These are phyloP conservation scores for Mycena polygramma DNA, from an alignment of 768 basidiomycete genomes.

Conservation along the genomic window DNA sequence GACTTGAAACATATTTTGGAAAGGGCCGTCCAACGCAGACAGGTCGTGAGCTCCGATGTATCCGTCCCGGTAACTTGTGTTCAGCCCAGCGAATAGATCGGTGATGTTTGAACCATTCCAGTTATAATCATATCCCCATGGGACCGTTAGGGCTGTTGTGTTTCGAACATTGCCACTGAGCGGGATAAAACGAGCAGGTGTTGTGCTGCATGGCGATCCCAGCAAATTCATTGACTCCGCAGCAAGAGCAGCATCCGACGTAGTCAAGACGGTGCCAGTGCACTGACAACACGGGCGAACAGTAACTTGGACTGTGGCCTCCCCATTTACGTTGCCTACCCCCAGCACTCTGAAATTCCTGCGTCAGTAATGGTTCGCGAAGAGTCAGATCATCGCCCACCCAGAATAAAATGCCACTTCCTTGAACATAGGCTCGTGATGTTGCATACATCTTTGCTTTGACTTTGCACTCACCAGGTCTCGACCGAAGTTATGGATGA, in stretches of 20 bases:
- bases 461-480: constrained; percentile 12
- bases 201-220: not conserved
- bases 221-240: not conserved
- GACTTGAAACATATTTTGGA: constrained; percentile 2
- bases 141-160: not conserved
- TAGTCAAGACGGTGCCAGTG: not conserved
- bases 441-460: not conserved
- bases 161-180: not conserved
- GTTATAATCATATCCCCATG: not conserved
- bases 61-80: not conserved
- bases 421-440: not conserved
- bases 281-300: not conserved
- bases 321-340: not conserved
- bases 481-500: not conserved
- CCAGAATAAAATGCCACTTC: not conserved
- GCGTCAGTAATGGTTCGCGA: not conserved
- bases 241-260: not conserved
- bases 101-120: not conserved
- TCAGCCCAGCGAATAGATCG: not conserved
- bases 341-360: not conserved
- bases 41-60: not conserved
- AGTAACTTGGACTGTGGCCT: not conserved
- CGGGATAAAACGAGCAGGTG: not conserved
- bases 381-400: not conserved
- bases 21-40: not conserved